Evolutionary conservation across 2,329 filamentous ascomycete genomes (phyloP), one percentile per base, ranked within the genome.

Genomic region (Calonectria pseudoturangicola): DNA sequence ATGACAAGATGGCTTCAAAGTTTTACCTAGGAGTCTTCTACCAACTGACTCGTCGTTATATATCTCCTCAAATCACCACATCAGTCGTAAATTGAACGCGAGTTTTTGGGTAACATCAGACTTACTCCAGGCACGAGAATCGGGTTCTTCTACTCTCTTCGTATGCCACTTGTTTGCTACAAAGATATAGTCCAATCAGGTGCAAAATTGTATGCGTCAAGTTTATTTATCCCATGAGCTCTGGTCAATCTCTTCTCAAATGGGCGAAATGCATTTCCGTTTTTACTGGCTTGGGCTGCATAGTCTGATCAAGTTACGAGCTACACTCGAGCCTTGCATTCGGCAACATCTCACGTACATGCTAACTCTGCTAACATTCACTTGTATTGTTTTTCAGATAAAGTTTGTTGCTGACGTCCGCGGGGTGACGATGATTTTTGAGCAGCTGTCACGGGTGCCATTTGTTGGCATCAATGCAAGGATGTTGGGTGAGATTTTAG

Each of bases 401-500:
- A 58, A 33, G 54, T 58, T 58, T n/a, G 10, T 36, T 58, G n/a
- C 25, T 58, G 54, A 39, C 54, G 21, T 33, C 33, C 39, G 39
- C 21, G 33, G 39, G 10, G 33, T 21, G 30, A 21, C 8, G 4
- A 36, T 25, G 13, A 21, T 58, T 58, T 58, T 41, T 25, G 54
- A n/a, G 18, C 13, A 58, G 16, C n/a, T 27, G 54, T 58, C 54
- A 58, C 54, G n/a, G n/a, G 54, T 13, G 16, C 33, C 13, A 13
- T 16, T 12, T 25, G n/a, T 41, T 39, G 10, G 54, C 15, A 25
- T 41, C 54, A 41, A 58, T 33, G 6, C 54, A 13, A 36, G 54
- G 54, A 21, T 41, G 33, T 41, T 41, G 54, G 33, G 54, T 58
- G 30, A 41, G 54, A 18, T 58, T 58, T 58, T 58, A 25, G n/a